Evolutionary conservation across 208 protist species (phyloP), one percentile per base, ranked within the genome.

Genomic region (Trypanosoma congolense): DNA sequence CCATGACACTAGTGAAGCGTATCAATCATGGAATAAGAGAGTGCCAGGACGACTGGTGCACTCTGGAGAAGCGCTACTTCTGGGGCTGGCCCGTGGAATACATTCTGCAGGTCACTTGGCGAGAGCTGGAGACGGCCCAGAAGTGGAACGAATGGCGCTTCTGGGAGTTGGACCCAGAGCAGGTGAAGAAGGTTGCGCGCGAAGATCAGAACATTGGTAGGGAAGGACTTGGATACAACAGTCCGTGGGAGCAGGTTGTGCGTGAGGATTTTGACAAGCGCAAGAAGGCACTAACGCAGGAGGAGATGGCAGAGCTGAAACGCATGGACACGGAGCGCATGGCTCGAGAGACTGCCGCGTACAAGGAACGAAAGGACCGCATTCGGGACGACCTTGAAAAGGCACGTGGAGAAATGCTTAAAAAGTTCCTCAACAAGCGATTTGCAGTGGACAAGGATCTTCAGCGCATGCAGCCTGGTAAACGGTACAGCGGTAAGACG

Each of bases 81-180:
- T 95, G 88, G 84, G 88, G 84, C 3, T 95, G 84, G 88, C 88
- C 88, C 24, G 88, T 95, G 28, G 84, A 95, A 75, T 87, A 95
- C 61, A 92, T 95, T 33, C 60, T 95, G 12, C 88, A 95, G 61
- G 80, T 95, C 38, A 95, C 87, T 14, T 95, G 87, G 84, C 73
- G 87, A 14, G 83, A 95, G 82, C 55, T 95, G 50, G 83, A 95
- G 64, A 95, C 87, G 50, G 88, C 88, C 38, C 88, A 95, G 61
- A 92, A 92, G 77, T 95, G 88, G 88, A 95, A 95, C 29, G 88
- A 95, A 70, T 95, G 83, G 84, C 83, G 83, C 42, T 87, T 95
- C 60, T 95, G 88, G 84, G 83, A 92, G 68, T 75, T 95, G 14
- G 88, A 95, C 61, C 88, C 88, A 25, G 88, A 95, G 73, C 88